These are phyloP conservation scores for Allantophomopsis lycopodina DNA, from an alignment of 2,329 filamentous ascomycete genomes.

Conservation along the genomic window DNA sequence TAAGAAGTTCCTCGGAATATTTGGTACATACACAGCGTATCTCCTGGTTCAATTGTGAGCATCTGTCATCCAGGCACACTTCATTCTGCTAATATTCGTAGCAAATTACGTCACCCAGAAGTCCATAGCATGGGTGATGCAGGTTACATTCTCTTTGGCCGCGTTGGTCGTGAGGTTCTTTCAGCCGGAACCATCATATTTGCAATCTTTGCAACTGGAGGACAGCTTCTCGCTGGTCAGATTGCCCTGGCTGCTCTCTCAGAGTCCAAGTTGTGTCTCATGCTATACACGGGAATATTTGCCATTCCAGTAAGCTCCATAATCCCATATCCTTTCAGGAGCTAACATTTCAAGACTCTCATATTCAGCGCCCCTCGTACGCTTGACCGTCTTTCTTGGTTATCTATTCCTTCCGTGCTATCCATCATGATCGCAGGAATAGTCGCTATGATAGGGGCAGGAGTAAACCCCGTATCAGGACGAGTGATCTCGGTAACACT, in stretches of 20 bases:
- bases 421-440: slow-evolving; percentile 34
- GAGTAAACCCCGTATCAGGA: slow-evolving; percentile 9
- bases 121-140: slow-evolving; percentile 45
- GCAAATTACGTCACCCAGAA: slow-evolving; percentile 11
- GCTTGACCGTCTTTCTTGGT: slow-evolving; percentile 31
- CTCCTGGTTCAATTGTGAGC: slow-evolving; percentile 5
- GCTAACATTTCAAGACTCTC: slow-evolving; percentile 16
- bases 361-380: slow-evolving; percentile 32
- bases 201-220: slow-evolving; percentile 33
- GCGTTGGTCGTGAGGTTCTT: slow-evolving; percentile 33
- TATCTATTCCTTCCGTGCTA: slow-evolving; percentile 27
- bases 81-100: slow-evolving; percentile 9
- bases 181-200: slow-evolving; percentile 34
- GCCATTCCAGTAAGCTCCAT: slow-evolving; percentile 19
- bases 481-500: slow-evolving; percentile 15
- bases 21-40: slow-evolving; percentile 6
- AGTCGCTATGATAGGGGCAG: slow-evolving; percentile 34
- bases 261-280: slow-evolving; percentile 29
- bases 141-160: slow-evolving; percentile 37
- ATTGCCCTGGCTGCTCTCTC: slow-evolving; percentile 32
- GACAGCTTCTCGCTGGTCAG: slow-evolving; percentile 35
- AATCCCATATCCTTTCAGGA: no score
- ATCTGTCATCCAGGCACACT: background rate
- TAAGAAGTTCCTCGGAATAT: slow-evolving; percentile 5
- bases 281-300: slow-evolving; percentile 36